Evolutionary conservation across 2,329 filamentous ascomycete genomes (phyloP).

Genomic region (Pestalotiopsis fici): DNA sequence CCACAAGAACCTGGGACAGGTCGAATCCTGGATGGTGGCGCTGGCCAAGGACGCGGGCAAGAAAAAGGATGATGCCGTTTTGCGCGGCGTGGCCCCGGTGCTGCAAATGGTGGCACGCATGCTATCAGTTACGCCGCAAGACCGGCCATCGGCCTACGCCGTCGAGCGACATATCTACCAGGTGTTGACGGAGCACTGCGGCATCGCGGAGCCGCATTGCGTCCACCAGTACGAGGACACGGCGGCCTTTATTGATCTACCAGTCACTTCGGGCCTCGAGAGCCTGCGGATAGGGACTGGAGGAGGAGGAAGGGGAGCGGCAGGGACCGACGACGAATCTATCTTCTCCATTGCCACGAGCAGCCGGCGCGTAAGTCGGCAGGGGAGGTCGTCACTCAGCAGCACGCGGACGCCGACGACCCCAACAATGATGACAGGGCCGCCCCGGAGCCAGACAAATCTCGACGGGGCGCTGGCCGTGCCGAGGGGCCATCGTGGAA

Average conservation of each 20-base stretch:
- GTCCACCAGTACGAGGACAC: slow-evolving; percentile 46
- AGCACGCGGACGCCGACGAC: background rate
- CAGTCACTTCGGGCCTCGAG: slow-evolving; percentile 27
- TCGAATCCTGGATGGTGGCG: slow-evolving; percentile 67
- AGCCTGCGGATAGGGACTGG: slow-evolving; percentile 29
- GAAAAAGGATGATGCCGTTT: slow-evolving; percentile 49
- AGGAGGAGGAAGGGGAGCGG: too few relatives aligned
- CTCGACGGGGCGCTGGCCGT: background rate
- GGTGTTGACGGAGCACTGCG: slow-evolving; percentile 50
- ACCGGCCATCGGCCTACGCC: slow-evolving; percentile 53
- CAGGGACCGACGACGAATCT: background rate
- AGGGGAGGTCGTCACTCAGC: background rate
- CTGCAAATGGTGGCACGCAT: slow-evolving; percentile 55
- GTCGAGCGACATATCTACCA: slow-evolving; percentile 54
- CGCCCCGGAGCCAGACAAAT: background rate
- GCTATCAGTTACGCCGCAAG: slow-evolving; percentile 51
- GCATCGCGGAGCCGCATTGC: slow-evolving; percentile 53
- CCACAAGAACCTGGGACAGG: slow-evolving; percentile 69
- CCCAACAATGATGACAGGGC: background rate
- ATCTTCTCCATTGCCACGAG: background rate
- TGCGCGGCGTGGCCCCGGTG: slow-evolving; percentile 52
- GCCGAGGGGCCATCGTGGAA: background rate
- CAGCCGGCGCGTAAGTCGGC: background rate
- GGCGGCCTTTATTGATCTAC: background rate
- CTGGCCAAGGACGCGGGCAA: slow-evolving; percentile 61